A percentile compares a stretch with the other conserved stretches of the same genome.
Conservation (phyloP, 2,329 filamentous ascomycete genomes). For the Drechmeria coniospora region DNA sequence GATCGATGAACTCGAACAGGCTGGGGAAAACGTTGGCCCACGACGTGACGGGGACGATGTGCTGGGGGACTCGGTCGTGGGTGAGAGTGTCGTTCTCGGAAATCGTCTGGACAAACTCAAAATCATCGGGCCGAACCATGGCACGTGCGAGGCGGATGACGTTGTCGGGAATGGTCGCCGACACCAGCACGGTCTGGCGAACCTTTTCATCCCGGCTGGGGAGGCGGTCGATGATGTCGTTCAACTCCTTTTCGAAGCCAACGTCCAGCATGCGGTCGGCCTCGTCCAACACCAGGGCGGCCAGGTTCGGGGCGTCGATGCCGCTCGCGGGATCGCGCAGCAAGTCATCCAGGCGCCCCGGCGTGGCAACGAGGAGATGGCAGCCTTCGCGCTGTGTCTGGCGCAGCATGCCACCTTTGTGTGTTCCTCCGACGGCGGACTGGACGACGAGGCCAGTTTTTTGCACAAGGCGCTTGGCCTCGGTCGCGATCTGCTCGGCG, state of each 20-base stretch:
- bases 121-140: slow-evolving; percentile 64
- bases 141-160: slow-evolving; percentile 65
- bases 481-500: slow-evolving; percentile 64
- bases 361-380: slow-evolving; percentile 80
- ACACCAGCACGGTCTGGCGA: slow-evolving; percentile 88
- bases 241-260: slow-evolving; percentile 56
- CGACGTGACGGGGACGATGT: slow-evolving; percentile 48
- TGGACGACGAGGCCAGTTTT: slow-evolving; percentile 52
- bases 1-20: slow-evolving; percentile 59
- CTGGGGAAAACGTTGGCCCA: slow-evolving; percentile 66
- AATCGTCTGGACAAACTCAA: slow-evolving; percentile 86
- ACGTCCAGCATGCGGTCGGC: slow-evolving; percentile 98
- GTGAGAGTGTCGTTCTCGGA: slow-evolving; percentile 67
- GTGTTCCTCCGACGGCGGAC: slow-evolving; percentile 83
- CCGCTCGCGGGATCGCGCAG: slow-evolving; percentile 48
- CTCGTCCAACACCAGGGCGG: slow-evolving; percentile 89
- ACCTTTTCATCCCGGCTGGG: slow-evolving; percentile 47
- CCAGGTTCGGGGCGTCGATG: slow-evolving; percentile 63
- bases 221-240: slow-evolving; percentile 43
- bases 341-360: slow-evolving; percentile 73
- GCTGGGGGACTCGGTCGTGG: slow-evolving; percentile 71
- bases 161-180: slow-evolving; percentile 74
- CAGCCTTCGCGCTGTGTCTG: slow-evolving; percentile 62
- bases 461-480: slow-evolving; percentile 53
- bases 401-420: slow-evolving; percentile 52